Evolutionary conservation across 2,329 filamentous ascomycete genomes (phyloP), one percentile per base, ranked within the genome.

Genomic region (Fusarium sp.): DNA sequence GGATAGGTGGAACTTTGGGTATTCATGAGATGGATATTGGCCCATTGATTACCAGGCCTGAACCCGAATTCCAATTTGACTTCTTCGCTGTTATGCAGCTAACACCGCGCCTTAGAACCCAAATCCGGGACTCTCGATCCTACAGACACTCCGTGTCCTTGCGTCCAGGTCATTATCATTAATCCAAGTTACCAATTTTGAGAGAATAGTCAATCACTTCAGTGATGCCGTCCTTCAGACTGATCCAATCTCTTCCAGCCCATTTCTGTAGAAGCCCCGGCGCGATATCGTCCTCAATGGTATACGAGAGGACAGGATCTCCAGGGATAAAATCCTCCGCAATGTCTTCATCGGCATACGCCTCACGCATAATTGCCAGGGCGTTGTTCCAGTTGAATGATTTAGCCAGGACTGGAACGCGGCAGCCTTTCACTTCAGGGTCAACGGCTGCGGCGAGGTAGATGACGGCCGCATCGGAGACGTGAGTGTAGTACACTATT

Each of bases 321-420:
- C 47, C 67, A 2, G 56, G 19, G 0, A 68, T 3, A 10, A 72
- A 72, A 4, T 72, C 59, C 1, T 67, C 67, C 3, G 40, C 62
- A 15, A 72, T 59, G 0, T 58, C 47, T 0, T 48, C 53, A 0
- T 57, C 44, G 0, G 70, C 67, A 24, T 71, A 72, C 0, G 56
- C 26, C 1, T 28, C 15, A 6, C 70, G 70, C 10, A 72, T 3
- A 2, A 72, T 57, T 0, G 55, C 51, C 5, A 72, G 19, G 1
- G 50, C 59, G 4, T 71, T 46, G 6, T 72, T 58, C 70, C 70
- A 72, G 20, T 72, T 72, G 37, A 62, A 65, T 2, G 65, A 65
- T 1, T 44, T 24, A 0, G 65, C 62, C 0, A 67, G 44, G 0
- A 47, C 67, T 8, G 58, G 70, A 15, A 72, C 61, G 0, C 70